These are phyloP conservation scores for Paracorniculantispora psalliotae DNA, from an alignment of 2,329 filamentous ascomycete species.

Conservation along the genomic window DNA sequence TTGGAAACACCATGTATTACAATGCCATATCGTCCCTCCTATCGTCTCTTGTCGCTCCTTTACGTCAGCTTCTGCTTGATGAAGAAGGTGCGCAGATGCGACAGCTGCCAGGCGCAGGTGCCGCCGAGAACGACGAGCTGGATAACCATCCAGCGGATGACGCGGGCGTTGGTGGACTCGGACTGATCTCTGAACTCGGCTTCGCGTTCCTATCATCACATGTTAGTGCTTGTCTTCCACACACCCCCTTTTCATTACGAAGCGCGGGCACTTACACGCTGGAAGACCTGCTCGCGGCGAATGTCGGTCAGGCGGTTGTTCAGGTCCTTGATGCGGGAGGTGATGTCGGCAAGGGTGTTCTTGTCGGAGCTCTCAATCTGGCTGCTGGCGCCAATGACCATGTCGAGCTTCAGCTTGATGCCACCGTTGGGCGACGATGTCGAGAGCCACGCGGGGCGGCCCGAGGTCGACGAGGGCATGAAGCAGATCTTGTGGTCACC, in stretches of 20 bases:
- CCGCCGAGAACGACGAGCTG: slow-evolving; percentile 78
- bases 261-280: slow-evolving; percentile 58
- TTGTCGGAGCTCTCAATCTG: slow-evolving; percentile 93
- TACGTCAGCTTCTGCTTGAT: slow-evolving; percentile 99
- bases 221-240: slow-evolving; percentile 3
- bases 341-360: slow-evolving; percentile 84
- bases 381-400: slow-evolving; percentile 91
- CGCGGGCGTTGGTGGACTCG: slow-evolving; percentile 84
- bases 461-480: slow-evolving; percentile 70
- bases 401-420: slow-evolving; percentile 79
- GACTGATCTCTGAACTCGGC: slow-evolving; percentile 98
- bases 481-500: slow-evolving; percentile 97
- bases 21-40: neutral
- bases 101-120: slow-evolving; percentile 96
- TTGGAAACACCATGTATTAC: neutral
- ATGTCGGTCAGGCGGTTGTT: slow-evolving; percentile 86
- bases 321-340: slow-evolving; percentile 81
- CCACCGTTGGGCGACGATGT: slow-evolving; percentile 62
- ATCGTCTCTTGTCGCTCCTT: no score
- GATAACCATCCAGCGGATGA: slow-evolving; percentile 89
- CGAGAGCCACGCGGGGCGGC: slow-evolving; percentile 67
- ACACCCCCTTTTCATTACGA: slow-evolving; percentile 3
- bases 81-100: slow-evolving; percentile 93
- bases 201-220: slow-evolving; percentile 72
- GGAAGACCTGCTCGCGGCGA: slow-evolving; percentile 90